These are phyloP conservation scores for Peronospora destructor DNA, from an alignment of 352 stramenopile species.

Conservation along the genomic window DNA sequence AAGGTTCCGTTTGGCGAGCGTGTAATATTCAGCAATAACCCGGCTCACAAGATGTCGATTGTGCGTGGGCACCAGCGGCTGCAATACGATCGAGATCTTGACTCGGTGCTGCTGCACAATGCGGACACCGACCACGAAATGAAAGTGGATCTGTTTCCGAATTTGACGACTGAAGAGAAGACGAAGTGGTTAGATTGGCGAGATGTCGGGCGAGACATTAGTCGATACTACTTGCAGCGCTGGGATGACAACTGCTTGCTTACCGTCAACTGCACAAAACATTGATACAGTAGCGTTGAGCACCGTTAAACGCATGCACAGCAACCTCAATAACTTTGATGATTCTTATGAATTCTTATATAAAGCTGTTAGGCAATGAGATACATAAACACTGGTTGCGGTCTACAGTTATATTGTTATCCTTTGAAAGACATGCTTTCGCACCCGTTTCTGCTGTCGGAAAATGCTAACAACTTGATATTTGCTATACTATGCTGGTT, in stretches of 20 bases:
- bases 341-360: no score
- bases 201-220: conserved; percentile 7
- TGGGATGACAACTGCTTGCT: conserved; percentile 12
- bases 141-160: conserved; percentile 3
- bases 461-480: no score
- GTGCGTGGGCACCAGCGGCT: conserved; percentile 7
- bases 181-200: conserved; percentile 3
- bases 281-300: background rate
- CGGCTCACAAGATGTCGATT: conserved; percentile 8
- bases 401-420: no score
- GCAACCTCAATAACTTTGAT: no score
- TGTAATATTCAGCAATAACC: conserved; percentile 10
- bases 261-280: conserved; percentile 3
- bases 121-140: conserved; percentile 10
- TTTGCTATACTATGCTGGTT: no score
- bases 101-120: conserved; percentile 9
- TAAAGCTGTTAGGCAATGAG: no score
- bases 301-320: no score
- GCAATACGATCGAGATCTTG: conserved; percentile 2
- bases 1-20: conserved; percentile 3
- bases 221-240: conserved; percentile 3
- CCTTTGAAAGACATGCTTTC: background rate
- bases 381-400: no score
- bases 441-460: background rate
- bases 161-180: conserved; percentile 3